Base-by-base conservation (phyloP, 1,139 yeast genomes). In the Suhomyces coccinellae region DNA sequence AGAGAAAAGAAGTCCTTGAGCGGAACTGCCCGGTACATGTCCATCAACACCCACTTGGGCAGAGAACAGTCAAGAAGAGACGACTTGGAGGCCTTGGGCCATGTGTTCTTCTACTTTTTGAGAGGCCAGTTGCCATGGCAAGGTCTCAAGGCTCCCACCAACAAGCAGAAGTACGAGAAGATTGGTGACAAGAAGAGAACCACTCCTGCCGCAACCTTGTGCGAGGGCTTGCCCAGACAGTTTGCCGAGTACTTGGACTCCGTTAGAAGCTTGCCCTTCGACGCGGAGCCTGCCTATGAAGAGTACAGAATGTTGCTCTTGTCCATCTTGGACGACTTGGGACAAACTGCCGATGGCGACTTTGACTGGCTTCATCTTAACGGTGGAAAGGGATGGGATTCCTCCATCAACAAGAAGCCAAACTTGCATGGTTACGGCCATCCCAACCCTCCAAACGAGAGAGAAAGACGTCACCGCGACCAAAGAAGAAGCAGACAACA, bases 101-200 rank as follows among this genome's bases (percentile, higher is more conserved):
- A 93, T 68, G 98, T 93, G 3, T 88, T 93, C 63, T 85, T 93
- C 69, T 93, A 93, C 69, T 93, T 93, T 62, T 70, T 93, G 57
- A 79, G 95, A 56, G 99, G 99, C 40, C 90, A 88, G 52, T 79
- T 93, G 60, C 99, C 99, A 41, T 93, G 99, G 99, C 99, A 93
- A 71, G 98, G 99, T 26, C 77, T 93, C 54, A 91, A 91, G 69
- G 99, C 98, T n/a, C 96, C 96, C 53, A 90, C 96, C 33, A 93
- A 93, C 71, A 93, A 93, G 69, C 90, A 87, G 62, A 93, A 93
- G 67, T 93, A 93, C 66, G 98, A 93, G 67, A 91, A 90, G 65
- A 93, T 93, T 67, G 98, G 97, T 50, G 93, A 88, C 60, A 91
- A 91, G 67, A 91, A 91, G 69, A 88, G 90, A 66, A 80, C 93